Evolutionary conservation across 1,284 basidiomycete genomes (phyloP).

Genomic region (Pulchroboletus neoregius): DNA sequence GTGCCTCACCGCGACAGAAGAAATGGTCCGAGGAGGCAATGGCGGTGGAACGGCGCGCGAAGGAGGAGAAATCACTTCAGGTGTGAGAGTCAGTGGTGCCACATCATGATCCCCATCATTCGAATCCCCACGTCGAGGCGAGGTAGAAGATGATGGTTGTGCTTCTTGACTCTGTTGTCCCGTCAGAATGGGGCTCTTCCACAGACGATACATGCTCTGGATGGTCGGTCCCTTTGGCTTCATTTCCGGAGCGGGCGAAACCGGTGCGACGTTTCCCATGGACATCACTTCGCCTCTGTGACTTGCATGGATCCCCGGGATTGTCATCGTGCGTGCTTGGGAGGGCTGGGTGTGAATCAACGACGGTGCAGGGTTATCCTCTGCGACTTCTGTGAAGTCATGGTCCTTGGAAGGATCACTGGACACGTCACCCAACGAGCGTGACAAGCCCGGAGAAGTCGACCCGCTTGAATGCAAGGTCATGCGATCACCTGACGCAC

Average conservation of each 20-base stretch:
- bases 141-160: constrained; percentile 22
- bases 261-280: constrained; percentile 64
- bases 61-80: constrained; percentile 14
- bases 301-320: constrained; percentile 75
- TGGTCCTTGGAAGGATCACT: constrained; percentile 28
- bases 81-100: constrained; percentile 21
- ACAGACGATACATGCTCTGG: constrained; percentile 64
- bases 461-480: constrained; percentile 23
- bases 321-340: constrained; percentile 70
- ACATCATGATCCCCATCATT: constrained; percentile 34
- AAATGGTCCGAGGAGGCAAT: constrained; percentile 53
- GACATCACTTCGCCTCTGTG: constrained; percentile 78
- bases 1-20: constrained; percentile 29
- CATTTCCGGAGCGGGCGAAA: constrained; percentile 38
- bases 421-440: constrained; percentile 27
- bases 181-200: constrained; percentile 49
- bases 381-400: constrained; percentile 27
- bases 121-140: constrained; percentile 17
- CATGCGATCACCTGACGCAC: constrained; percentile 27
- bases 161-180: constrained; percentile 27
- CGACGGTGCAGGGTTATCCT: constrained; percentile 31
- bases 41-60: constrained; percentile 41
- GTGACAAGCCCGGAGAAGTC: constrained; percentile 31
- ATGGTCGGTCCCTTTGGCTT: constrained; percentile 50
- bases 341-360: constrained; percentile 68